Percentiles rank a stretch among this genome's conserved stretches.
These are phyloP conservation scores for Conringia planisiliqua DNA, from an alignment of 345 rosid species.

Conservation along the genomic window DNA sequence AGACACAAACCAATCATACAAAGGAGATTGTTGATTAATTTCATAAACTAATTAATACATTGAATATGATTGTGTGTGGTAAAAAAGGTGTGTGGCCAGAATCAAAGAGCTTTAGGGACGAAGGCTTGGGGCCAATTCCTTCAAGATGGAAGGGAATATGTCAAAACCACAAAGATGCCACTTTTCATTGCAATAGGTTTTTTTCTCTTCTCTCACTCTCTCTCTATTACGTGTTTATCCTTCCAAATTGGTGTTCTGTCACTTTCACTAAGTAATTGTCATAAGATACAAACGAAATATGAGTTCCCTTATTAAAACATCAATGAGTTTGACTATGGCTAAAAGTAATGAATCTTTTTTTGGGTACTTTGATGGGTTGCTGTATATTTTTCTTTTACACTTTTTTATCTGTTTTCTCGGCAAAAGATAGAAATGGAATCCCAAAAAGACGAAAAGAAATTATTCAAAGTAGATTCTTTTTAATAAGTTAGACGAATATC, in stretches of 20 bases:
- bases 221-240: background rate
- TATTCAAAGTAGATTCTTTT: background rate
- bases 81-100: slow-evolving; percentile 90
- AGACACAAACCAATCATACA: background rate
- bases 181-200: slow-evolving; percentile 77
- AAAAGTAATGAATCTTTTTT: background rate
- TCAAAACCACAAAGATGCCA: slow-evolving; percentile 48
- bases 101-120: slow-evolving; percentile 78
- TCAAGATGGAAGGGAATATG: slow-evolving; percentile 82
- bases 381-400: background rate
- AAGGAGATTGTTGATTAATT: background rate
- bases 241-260: slow-evolving; percentile 2
- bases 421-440: background rate
- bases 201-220: too few relatives aligned
- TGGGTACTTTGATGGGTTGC: background rate
- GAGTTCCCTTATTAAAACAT: background rate
- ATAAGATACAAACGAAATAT: slow-evolving; percentile 8
- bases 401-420: background rate
- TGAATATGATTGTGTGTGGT: background rate
- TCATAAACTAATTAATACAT: background rate
- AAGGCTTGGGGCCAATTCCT: slow-evolving; percentile 81
- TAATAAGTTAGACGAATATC: background rate
- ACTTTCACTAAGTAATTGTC: slow-evolving; percentile 16
- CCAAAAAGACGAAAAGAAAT: background rate
- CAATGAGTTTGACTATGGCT: background rate